Evolutionary conservation across 345 rosid species (phyloP).

Genomic region (Gossypium turneri): DNA sequence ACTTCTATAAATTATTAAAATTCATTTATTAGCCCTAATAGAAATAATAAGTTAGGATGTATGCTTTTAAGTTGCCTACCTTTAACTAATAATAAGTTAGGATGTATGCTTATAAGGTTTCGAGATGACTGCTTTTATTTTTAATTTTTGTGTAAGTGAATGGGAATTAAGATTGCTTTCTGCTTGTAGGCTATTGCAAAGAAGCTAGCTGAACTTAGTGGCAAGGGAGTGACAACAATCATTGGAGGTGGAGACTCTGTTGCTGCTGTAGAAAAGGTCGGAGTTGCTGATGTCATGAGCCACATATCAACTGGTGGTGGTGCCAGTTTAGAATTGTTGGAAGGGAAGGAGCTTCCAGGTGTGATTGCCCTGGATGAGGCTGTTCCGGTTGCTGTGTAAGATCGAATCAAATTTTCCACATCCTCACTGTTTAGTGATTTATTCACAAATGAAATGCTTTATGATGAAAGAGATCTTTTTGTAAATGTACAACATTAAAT

Average conservation of each 20-base stretch:
- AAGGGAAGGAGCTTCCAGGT: conserved; percentile 83
- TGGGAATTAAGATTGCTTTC: not conserved
- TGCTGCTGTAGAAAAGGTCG: conserved; percentile 76
- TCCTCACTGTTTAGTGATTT: not conserved
- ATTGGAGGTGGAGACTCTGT: conserved; percentile 92
- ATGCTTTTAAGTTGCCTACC: not conserved
- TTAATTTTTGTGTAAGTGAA: not conserved
- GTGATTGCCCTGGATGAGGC: conserved; percentile 82
- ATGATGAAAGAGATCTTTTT: conserved; percentile 20
- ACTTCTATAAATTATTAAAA: not conserved
- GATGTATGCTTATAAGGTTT: not conserved
- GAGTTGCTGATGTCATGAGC: conserved; percentile 76
- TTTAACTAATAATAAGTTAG: not conserved
- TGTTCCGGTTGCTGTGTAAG: conserved; percentile 40
- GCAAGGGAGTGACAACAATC: conserved; percentile 76
- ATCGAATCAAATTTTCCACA: conserved; percentile 6
- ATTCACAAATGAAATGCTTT: conserved; percentile 17
- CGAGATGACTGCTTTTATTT: not conserved
- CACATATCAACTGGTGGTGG: conserved; percentile 94
- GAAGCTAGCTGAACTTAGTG: conserved; percentile 85
- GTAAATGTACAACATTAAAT: conserved; percentile 21
- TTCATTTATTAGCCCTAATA: not conserved
- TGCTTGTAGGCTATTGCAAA: conserved; percentile 69
- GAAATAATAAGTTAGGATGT: not conserved
- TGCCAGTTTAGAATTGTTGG: conserved; percentile 86